Evolutionary conservation across 2,329 filamentous ascomycete species (phyloP).

Genomic region (Fusarium illudens): DNA sequence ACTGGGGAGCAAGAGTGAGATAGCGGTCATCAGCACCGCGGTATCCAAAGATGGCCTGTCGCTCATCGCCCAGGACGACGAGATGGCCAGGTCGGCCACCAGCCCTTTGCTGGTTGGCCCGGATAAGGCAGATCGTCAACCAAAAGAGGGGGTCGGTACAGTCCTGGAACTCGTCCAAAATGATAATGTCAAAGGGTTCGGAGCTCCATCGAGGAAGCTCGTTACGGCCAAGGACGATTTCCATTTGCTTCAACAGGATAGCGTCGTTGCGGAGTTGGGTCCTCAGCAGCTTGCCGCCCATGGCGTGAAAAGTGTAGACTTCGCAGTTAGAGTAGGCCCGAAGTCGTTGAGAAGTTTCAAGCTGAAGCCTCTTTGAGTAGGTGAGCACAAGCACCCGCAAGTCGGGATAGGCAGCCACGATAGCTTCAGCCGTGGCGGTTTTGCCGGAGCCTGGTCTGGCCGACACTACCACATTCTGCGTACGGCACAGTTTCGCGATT

Average conservation of each 20-base stretch:
- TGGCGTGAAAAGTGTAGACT: conserved; percentile 41
- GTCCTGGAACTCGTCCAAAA: conserved; percentile 47
- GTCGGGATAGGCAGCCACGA: conserved; percentile 37
- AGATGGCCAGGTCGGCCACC: conserved; percentile 30
- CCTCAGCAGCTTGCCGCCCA: conserved; percentile 36
- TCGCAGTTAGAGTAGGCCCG: conserved; percentile 23
- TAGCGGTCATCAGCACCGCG: conserved; percentile 43
- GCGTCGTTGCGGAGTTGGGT: conserved; percentile 27
- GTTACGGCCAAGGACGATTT: not conserved
- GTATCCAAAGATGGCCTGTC: conserved; percentile 44
- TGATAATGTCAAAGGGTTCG: conserved; percentile 43
- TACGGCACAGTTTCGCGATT: conserved; percentile 34
- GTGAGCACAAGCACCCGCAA: conserved; percentile 37
- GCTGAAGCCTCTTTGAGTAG: conserved; percentile 41
- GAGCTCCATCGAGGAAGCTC: conserved; percentile 33
- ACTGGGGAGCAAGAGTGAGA: conserved; percentile 35
- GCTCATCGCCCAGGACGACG: conserved; percentile 45
- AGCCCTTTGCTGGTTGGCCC: conserved; percentile 25
- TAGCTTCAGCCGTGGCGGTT: conserved; percentile 44
- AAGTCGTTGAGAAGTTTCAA: conserved; percentile 39
- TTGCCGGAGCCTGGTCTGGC: conserved; percentile 47
- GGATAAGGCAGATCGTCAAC: conserved; percentile 39
- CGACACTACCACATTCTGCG: conserved; percentile 45
- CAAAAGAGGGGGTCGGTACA: conserved; percentile 42
- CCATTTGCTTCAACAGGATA: conserved; percentile 17